Percentiles rank a stretch among this genome's conserved stretches.
Evolutionary conservation across 176 grass and related monocot genomes (phyloP).

Genomic region (Ensete ventricosum): DNA sequence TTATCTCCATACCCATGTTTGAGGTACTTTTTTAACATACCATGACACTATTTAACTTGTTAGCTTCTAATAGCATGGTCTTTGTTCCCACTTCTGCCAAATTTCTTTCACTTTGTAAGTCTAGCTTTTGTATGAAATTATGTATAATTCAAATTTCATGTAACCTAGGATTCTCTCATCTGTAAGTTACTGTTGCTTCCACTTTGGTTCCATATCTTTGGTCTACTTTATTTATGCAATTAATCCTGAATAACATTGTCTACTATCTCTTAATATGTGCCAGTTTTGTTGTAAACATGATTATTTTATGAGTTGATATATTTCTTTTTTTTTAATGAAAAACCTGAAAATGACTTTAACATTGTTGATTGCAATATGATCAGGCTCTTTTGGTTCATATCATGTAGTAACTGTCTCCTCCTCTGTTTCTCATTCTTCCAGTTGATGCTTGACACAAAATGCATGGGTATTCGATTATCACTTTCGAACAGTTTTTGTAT

Average conservation of each 20-base stretch:
- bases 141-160: neutral
- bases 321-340: too few species aligned
- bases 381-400: too few species aligned
- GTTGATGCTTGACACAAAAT: too few species aligned
- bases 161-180: too few species aligned
- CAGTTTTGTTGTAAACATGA: too few species aligned
- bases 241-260: neutral
- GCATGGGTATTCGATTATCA: too few species aligned
- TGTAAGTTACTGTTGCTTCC: neutral
- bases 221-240: neutral
- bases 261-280: neutral
- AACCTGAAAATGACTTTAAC: too few species aligned
- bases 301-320: too few species aligned
- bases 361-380: too few species aligned
- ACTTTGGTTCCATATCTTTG: neutral
- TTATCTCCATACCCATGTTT: neutral
- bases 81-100: neutral
- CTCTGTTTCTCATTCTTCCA: too few species aligned
- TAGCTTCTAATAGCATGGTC: neutral
- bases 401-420: too few species aligned
- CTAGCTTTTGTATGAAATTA: neutral
- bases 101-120: neutral
- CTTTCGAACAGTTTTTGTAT: too few species aligned
- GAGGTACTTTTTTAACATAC: neutral
- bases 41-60: neutral